Evolutionary conservation across 768 basidiomycete genomes (phyloP), one percentile per base, ranked within the genome.

Genomic region (Calvatia gigantea): DNA sequence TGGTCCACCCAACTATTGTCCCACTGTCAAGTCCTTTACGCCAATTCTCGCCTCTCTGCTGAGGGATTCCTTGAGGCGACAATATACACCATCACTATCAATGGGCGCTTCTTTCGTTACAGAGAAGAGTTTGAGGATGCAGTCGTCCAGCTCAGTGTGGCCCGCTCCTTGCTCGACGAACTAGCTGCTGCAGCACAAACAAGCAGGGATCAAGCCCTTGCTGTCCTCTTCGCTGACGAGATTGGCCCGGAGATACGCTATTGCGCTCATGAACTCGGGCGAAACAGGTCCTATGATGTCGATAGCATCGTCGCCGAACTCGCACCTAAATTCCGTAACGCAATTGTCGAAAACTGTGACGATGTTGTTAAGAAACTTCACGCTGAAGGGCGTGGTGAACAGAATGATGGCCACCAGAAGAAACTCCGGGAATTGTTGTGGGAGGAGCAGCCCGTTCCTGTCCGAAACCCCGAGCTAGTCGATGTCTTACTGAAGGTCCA

Each of bases 201-300:
- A 14, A 91, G 88, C 63, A 77, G 86, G 32, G 92, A 94, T 46
- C 92, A 95, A 69, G 96, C 95, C 1, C 79, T 98, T 7, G 89
- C 92, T 4, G 81, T 83, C 7, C 77, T 91, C 28, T 89, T 91
- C 64, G 80, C 87, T 4, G 95, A 98, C 65, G 88, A 90, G 63
- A 83, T 96, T 51, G 86, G 90, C 21, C 94, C 96, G 0, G 86
- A 97, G 68, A 93, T 98, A 51, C 78, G 96, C 42, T 88, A 94
- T 70, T 93, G 89, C 61, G 94, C 95, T 0, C 96, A 98, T 63
- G 87, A 93, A 64, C 75, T 95, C 12, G 91, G 93, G 1, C 76
- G 84, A 50, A 75, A 75, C 39, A 87, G 84, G 62, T 85, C 90
- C 3, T 95, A 94, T 69, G 91, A 94, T 66, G 73, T 94, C 28